Evolutionary conservation across 2,329 filamentous ascomycete species (phyloP).

Genomic region (Ophiostoma novo-ulmi): DNA sequence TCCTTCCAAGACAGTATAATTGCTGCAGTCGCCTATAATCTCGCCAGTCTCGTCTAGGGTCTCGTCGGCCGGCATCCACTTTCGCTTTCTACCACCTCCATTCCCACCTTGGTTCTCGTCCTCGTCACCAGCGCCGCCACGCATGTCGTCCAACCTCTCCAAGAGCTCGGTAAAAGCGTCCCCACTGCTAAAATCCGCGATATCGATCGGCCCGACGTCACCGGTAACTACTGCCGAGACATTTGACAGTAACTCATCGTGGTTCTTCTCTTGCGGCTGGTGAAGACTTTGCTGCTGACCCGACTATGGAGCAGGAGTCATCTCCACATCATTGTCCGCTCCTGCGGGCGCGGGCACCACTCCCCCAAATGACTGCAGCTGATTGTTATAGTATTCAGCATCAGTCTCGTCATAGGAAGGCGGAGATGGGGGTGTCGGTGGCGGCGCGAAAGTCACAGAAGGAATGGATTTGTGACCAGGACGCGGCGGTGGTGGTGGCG

Average conservation of each 20-base stretch:
- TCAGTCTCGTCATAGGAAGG: background rate
- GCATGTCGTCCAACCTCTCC: too few species aligned
- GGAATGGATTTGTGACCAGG: background rate
- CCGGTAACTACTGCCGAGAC: too few species aligned
- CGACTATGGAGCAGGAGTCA: background rate
- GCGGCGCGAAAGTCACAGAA: background rate
- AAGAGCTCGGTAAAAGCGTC: too few species aligned
- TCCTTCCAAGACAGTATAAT: background rate
- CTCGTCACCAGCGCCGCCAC: too few species aligned
- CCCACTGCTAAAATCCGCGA: too few species aligned
- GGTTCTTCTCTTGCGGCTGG: background rate
- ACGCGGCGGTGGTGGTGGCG: slow-evolving; percentile 7
- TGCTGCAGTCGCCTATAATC: background rate
- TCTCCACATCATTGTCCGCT: background rate
- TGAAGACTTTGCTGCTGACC: background rate
- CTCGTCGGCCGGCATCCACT: too few species aligned
- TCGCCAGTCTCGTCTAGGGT: background rate
- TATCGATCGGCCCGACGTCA: too few species aligned
- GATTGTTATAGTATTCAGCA: slow-evolving; percentile 5
- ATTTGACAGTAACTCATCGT: too few species aligned
- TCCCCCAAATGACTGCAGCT: background rate
- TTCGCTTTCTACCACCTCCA: too few species aligned
- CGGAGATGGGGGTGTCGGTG: background rate
- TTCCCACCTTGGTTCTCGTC: too few species aligned
- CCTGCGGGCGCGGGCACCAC: background rate